A percentile compares a stretch with the other conserved stretches of the same genome.
phyloP scores from a whole-genome alignment of 2,329 filamentous ascomycete species.

The Delphinella strobiligena region DNA sequence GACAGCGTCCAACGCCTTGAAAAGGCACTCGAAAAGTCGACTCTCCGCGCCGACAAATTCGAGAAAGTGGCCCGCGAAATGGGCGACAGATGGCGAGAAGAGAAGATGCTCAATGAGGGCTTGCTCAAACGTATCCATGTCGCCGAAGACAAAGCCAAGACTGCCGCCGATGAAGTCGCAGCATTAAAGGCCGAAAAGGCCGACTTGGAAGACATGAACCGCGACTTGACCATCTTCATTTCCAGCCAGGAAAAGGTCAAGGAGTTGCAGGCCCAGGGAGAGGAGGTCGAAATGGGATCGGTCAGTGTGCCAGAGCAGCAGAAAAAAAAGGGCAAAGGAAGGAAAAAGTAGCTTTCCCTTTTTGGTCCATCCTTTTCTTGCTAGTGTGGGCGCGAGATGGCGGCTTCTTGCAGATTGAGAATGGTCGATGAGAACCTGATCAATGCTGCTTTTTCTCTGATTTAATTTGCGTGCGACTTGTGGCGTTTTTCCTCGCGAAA shows the following conservation, averaged over 20 bases:
- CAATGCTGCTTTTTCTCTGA: no score
- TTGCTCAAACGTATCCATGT: slow-evolving; percentile 73
- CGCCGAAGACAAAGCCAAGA: slow-evolving; percentile 45
- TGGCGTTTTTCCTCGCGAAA: no score
- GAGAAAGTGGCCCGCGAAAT: slow-evolving; percentile 65
- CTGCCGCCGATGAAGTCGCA: slow-evolving; percentile 37
- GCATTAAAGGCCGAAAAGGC: slow-evolving; percentile 42
- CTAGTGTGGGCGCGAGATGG: no score
- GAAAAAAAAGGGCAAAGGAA: slow-evolving; percentile 36
- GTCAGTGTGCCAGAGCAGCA: slow-evolving; percentile 44
- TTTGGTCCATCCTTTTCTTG: no score
- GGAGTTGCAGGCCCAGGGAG: slow-evolving; percentile 46
- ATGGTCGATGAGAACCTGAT: no score
- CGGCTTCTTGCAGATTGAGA: not conserved
- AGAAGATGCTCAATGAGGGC: slow-evolving; percentile 72
- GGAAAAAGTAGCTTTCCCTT: slow-evolving; percentile 17
- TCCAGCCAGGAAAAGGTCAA: slow-evolving; percentile 70
- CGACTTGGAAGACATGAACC: slow-evolving; percentile 75
- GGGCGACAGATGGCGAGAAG: slow-evolving; percentile 67
- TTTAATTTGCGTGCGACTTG: no score
- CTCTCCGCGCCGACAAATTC: slow-evolving; percentile 57
- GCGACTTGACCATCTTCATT: slow-evolving; percentile 80
- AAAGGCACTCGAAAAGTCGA: slow-evolving; percentile 57
- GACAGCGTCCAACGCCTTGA: slow-evolving; percentile 58
- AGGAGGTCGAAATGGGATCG: slow-evolving; percentile 60